phyloP scores from a whole-genome alignment of 1,284 basidiomycete species.

The Pyrrhoderma noxium region DNA sequence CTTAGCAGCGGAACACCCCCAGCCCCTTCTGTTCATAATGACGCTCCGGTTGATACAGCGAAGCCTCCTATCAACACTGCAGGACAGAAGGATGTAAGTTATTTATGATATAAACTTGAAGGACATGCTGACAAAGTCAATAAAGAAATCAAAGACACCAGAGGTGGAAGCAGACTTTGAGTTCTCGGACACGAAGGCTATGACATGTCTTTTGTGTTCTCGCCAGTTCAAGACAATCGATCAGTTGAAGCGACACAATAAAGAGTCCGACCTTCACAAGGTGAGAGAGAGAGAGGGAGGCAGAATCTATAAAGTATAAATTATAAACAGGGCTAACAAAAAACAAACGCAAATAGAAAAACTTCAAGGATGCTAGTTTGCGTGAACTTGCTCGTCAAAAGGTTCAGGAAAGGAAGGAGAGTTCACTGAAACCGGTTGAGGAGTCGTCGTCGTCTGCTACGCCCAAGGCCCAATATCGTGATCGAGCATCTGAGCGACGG shows the following conservation, averaged over 20 bases:
- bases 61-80: background rate
- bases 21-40: background rate
- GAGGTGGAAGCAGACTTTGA: conserved; percentile 57
- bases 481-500: conserved; percentile 84
- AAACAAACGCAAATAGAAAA: conserved; percentile 52
- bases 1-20: conserved; percentile 39
- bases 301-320: conserved; percentile 18
- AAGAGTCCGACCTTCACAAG: conserved; percentile 90
- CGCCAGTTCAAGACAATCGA: conserved; percentile 86
- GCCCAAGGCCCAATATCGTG: conserved; percentile 70
- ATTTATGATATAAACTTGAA: background rate
- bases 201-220: conserved; percentile 84
- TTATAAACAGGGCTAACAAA: background rate
- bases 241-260: conserved; percentile 79
- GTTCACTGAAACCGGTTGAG: conserved; percentile 23
- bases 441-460: conserved; percentile 28
- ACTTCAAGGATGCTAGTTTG: conserved; percentile 62
- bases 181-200: conserved; percentile 62
- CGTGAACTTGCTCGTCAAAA: conserved; percentile 73
- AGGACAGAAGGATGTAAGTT: no score
- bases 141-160: conserved; percentile 27
- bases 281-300: conserved; percentile 27
- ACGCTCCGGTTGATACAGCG: background rate
- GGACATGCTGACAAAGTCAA: conserved; percentile 15
- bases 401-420: conserved; percentile 41